Base-by-base conservation (phyloP, 306 rosid species). In the Fagus sylvatica region DNA sequence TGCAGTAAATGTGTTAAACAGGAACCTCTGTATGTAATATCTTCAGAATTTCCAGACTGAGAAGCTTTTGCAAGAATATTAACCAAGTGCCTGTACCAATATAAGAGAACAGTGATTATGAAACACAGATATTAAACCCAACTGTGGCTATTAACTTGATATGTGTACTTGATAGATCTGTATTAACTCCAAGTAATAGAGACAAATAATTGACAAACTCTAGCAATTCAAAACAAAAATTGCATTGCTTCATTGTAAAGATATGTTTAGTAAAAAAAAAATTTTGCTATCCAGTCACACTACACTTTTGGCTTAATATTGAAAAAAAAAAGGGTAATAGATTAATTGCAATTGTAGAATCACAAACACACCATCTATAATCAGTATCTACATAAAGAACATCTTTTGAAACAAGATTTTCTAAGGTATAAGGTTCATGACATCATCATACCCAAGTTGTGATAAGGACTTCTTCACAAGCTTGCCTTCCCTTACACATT, bases 401-500 rank as follows among this genome's bases (percentile, higher is more conserved):
- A 46, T 7, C 40, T 4, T 16, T 46, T 53, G 36, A 55, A 42
- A 56, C 7, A 68, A 33, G 57, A 6, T 28, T 37, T 55, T 36
- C 5, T 56, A 53, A 33, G 9, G 32, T 19, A 19, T 34, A 41
- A 62, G 10, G 73, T 69, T 71, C 57, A 71, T 70, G 72, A 43
- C 76, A 56, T 78, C 75, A 49, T 79, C 96, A 80, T 93, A 93
- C 99, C 99, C 98, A 33, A 96, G 96, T 15, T 85, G 89, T 40
- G 96, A 89, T 80, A 96, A 83, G 37, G 99, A 96, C 88, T 96
- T 93, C 85, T 91, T 96, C 54, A 96, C 84, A 78, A 76, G 70
- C 81, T 82, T 93, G 41, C 71, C 81, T 87, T 93, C 99, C 86
- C 73, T 93, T 41, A 83, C 56, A 78, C 84, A 78, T 77, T 87